phyloP scores from a whole-genome alignment of 345 rosid genomes.

The Syzygium aromaticum region DNA sequence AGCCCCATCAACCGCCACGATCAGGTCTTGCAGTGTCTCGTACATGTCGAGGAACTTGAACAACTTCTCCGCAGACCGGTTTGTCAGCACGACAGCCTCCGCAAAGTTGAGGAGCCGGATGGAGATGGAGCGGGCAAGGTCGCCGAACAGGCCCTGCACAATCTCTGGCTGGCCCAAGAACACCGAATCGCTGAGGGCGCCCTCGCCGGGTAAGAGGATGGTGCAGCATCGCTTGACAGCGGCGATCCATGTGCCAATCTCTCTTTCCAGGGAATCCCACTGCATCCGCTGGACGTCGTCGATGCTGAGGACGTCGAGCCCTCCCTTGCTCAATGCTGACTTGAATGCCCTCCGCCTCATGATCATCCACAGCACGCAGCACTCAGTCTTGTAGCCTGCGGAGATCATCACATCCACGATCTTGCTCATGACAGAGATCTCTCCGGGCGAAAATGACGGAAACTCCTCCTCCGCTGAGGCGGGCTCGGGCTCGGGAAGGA shows the following conservation, averaged over 20 bases:
- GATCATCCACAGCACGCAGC: constrained; percentile 38
- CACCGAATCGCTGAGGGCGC: constrained; percentile 30
- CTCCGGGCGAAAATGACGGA: constrained; percentile 30
- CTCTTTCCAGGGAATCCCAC: constrained; percentile 71
- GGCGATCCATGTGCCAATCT: constrained; percentile 54
- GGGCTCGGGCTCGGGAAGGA: neutral
- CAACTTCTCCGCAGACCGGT: constrained; percentile 59
- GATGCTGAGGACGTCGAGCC: constrained; percentile 47
- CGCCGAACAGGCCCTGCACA: constrained; percentile 32
- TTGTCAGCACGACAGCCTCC: constrained; percentile 53
- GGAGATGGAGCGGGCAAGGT: constrained; percentile 33
- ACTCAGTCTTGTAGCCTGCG: constrained; percentile 64
- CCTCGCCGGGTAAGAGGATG: constrained; percentile 35
- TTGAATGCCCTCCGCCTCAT: constrained; percentile 48
- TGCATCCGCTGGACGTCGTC: constrained; percentile 66
- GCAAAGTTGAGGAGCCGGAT: constrained; percentile 53
- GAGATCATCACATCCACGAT: constrained; percentile 55
- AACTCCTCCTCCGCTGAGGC: constrained; percentile 25
- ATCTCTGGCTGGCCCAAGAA: constrained; percentile 21
- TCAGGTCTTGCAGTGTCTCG: constrained; percentile 50
- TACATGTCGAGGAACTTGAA: constrained; percentile 81
- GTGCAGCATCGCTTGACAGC: constrained; percentile 40
- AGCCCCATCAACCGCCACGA: constrained; percentile 15
- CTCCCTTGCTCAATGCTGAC: constrained; percentile 33
- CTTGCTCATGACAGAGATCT: constrained; percentile 28